These are phyloP conservation scores for Hirschioporus abietinus DNA, from an alignment of 768 basidiomycete species.

Conservation along the genomic window DNA sequence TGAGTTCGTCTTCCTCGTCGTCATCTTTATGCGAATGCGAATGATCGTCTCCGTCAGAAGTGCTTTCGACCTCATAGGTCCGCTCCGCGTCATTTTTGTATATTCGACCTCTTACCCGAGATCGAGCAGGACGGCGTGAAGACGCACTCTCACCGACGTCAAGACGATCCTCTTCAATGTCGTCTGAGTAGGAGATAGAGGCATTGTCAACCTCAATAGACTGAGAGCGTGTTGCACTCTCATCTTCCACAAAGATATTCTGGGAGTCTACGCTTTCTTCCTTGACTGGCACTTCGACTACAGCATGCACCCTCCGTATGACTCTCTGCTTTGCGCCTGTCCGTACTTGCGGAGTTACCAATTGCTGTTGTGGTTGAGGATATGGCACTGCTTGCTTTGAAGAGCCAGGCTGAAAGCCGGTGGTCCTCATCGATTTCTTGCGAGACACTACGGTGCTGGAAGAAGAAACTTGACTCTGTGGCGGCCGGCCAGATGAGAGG, in stretches of 20 bases:
- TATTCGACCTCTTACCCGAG: background rate
- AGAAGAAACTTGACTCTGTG: constrained; percentile 6
- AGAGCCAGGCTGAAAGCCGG: constrained; percentile 12
- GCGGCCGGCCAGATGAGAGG: constrained; percentile 3
- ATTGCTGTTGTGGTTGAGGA: constrained; percentile 1
- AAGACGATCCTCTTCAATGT: background rate
- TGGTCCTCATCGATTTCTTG: constrained; percentile 8
- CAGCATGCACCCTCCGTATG: constrained; percentile 60
- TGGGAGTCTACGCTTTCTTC: constrained; percentile 43
- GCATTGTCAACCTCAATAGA: background rate
- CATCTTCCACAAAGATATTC: background rate
- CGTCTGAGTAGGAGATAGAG: background rate
- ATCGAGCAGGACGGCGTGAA: background rate
- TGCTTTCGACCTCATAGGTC: background rate
- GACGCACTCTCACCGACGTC: background rate
- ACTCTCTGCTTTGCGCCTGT: constrained; percentile 29
- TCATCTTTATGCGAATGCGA: background rate
- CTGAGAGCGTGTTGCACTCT: background rate
- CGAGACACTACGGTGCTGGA: constrained; percentile 4
- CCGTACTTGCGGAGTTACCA: background rate
- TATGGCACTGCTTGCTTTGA: constrained; percentile 9
- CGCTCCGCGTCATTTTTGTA: background rate
- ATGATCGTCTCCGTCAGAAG: background rate
- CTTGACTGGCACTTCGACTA: constrained; percentile 55
- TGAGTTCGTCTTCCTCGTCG: constrained; percentile 4